Evolutionary conservation across 2,329 filamentous ascomycete species (phyloP).

Genomic region (Neonectria ditissima): DNA sequence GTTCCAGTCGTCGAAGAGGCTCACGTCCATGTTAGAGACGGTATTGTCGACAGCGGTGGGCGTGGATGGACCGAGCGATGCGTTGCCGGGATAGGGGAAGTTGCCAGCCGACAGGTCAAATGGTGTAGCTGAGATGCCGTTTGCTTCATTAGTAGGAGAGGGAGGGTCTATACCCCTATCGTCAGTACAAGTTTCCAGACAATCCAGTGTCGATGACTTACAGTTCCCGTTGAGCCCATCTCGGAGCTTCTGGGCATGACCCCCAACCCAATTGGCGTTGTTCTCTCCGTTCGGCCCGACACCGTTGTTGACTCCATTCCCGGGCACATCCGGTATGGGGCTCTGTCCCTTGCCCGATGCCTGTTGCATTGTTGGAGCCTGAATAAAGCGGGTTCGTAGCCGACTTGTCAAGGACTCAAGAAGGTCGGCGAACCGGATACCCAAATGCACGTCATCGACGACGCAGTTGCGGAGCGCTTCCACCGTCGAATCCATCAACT

Average conservation of each 20-base stretch:
- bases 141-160: constrained; percentile 52
- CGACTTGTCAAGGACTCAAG: constrained; percentile 82
- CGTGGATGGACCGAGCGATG: constrained; percentile 64
- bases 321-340: constrained; percentile 51
- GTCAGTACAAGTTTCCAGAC: constrained; percentile 28
- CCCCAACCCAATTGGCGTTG: constrained; percentile 49
- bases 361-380: constrained; percentile 63
- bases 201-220: constrained; percentile 36
- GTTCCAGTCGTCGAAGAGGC: constrained; percentile 67
- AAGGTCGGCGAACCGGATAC: constrained; percentile 85
- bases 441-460: constrained; percentile 86
- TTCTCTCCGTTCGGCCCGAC: constrained; percentile 43
- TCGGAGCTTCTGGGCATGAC: constrained; percentile 55
- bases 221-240: constrained; percentile 56
- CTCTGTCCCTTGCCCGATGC: constrained; percentile 56
- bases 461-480: constrained; percentile 81
- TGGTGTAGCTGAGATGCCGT: constrained; percentile 72
- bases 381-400: constrained; percentile 80
- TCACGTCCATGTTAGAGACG: constrained; percentile 51
- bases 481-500: constrained; percentile 80
- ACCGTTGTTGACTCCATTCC: constrained; percentile 42
- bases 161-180: constrained; percentile 46
- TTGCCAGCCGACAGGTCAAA: constrained; percentile 68
- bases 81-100: constrained; percentile 65
- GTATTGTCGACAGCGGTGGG: constrained; percentile 54